phyloP scores from a whole-genome alignment of 192 early-diverging fungal genomes.

The Ramicandelaber brevisporus region DNA sequence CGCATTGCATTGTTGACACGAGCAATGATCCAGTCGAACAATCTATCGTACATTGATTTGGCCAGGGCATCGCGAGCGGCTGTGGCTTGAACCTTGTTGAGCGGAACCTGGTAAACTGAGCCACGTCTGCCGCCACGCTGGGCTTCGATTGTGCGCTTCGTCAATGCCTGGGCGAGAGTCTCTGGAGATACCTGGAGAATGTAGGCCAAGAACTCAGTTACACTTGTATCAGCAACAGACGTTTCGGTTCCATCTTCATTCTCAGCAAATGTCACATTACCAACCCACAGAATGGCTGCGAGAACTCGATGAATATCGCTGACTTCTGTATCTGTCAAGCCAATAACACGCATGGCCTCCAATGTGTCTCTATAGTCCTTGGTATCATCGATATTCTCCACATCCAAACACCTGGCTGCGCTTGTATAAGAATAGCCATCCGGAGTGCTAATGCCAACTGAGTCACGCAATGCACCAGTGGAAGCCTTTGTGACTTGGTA shows the following conservation, averaged over 20 bases:
- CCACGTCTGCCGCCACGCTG: conserved; percentile 47
- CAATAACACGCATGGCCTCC: conserved; percentile 82
- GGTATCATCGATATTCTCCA: conserved; percentile 81
- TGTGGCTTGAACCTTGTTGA: conserved; percentile 73
- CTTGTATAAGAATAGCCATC: conserved; percentile 56
- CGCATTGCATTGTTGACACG: conserved; percentile 75
- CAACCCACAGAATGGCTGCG: conserved; percentile 84
- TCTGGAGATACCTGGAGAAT: conserved; percentile 37
- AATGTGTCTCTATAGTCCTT: conserved; percentile 70
- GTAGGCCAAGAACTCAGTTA: conserved; percentile 44
- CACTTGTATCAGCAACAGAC: conserved; percentile 24
- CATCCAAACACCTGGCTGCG: conserved; percentile 44
- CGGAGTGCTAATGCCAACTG: conserved; percentile 37
- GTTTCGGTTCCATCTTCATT: conserved; percentile 42
- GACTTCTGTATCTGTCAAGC: conserved; percentile 55
- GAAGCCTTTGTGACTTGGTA: conserved; percentile 73
- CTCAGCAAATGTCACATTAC: conserved; percentile 77
- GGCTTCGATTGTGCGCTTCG: conserved; percentile 43
- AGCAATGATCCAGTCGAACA: conserved; percentile 97
- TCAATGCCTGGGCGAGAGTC: conserved; percentile 31
- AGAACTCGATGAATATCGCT: conserved; percentile 74
- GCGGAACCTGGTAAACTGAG: conserved; percentile 58
- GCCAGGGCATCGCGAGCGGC: conserved; percentile 78
- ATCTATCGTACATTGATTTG: conserved; percentile 75
- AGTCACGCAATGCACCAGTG: conserved; percentile 38